Evolutionary conservation across 805 yeast species (phyloP).

Genomic region (Teunomyces stri): DNA sequence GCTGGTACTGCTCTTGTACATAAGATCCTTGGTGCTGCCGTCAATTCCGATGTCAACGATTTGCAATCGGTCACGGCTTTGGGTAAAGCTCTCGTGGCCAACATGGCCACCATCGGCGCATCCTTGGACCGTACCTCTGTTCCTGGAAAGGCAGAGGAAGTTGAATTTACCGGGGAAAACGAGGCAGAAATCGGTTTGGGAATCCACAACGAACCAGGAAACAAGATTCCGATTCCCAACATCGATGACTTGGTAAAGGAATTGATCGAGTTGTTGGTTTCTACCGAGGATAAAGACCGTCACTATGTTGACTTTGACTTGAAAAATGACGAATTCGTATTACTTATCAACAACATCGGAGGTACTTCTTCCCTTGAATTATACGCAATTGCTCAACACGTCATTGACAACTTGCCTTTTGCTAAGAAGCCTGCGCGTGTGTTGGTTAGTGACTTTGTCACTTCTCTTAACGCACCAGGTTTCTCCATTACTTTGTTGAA

Average conservation of each 20-base stretch:
- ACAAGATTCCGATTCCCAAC: constrained; percentile 67
- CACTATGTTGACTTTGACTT: constrained; percentile 68
- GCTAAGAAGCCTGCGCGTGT: constrained; percentile 65
- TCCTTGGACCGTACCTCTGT: constrained; percentile 87
- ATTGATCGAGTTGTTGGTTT: constrained; percentile 61
- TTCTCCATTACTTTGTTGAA: constrained; percentile 82
- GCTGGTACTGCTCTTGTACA: constrained; percentile 91
- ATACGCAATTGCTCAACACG: constrained; percentile 65
- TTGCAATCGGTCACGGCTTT: constrained; percentile 54
- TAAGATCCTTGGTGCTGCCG: constrained; percentile 77
- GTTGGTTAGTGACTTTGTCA: constrained; percentile 75
- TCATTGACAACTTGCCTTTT: constrained; percentile 49
- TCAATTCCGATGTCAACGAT: constrained; percentile 37
- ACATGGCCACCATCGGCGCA: constrained; percentile 83
- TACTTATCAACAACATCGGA: constrained; percentile 83
- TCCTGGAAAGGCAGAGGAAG: constrained; percentile 61
- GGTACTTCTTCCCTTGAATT: constrained; percentile 83
- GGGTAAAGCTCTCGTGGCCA: constrained; percentile 60
- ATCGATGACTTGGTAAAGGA: constrained; percentile 56
- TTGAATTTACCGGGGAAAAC: constrained; percentile 49
- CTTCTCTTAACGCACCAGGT: constrained; percentile 91
- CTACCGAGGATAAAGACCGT: constrained; percentile 68
- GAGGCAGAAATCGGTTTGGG: constrained; percentile 94
- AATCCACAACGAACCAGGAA: constrained; percentile 93
- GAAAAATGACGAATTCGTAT: constrained; percentile 60